These are phyloP conservation scores for Aspergillus vadensis DNA, from an alignment of 2,329 filamentous ascomycete genomes.

Conservation along the genomic window DNA sequence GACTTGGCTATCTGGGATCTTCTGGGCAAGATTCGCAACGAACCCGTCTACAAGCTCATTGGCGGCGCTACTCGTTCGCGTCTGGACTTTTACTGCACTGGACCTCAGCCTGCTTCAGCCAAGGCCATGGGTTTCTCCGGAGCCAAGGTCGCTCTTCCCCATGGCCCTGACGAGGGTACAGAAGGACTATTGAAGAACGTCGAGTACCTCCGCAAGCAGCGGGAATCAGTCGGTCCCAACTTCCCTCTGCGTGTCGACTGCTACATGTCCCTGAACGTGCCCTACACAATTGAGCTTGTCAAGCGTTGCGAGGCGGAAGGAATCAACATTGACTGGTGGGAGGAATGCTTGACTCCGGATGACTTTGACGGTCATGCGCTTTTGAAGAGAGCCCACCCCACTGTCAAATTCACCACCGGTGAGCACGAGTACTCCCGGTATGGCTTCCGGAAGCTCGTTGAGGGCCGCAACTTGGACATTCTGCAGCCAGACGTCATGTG, in stretches of 20 bases:
- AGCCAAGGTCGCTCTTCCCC: constrained; percentile 86
- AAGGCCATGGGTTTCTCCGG: constrained; percentile 88
- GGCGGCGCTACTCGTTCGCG: constrained; percentile 83
- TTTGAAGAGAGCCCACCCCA: constrained; percentile 87
- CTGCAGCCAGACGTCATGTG: constrained; percentile 98
- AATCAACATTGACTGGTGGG: constrained; percentile 95
- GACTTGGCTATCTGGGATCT: constrained; percentile 93
- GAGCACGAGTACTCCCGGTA: constrained; percentile 95
- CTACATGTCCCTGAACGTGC: constrained; percentile 93
- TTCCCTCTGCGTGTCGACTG: constrained; percentile 95
- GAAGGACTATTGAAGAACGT: constrained; percentile 84
- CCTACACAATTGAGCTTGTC: constrained; percentile 89
- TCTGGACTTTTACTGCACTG: constrained; percentile 92
- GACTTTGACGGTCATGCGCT: constrained; percentile 88
- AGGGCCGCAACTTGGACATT: constrained; percentile 89
- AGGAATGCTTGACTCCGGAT: constrained; percentile 88
- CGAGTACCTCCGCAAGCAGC: constrained; percentile 81
- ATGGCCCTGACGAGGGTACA: constrained; percentile 83
- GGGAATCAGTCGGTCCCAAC: constrained; percentile 81
- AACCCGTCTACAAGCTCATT: constrained; percentile 93
- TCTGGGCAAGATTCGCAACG: constrained; percentile 83
- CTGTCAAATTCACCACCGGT: constrained; percentile 90
- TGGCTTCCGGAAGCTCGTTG: constrained; percentile 91
- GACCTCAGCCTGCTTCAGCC: constrained; percentile 77
- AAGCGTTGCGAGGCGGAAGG: constrained; percentile 77